These are phyloP conservation scores for Solanum phureja DNA, from an alignment of 257 asterid species.

Conservation along the genomic window DNA sequence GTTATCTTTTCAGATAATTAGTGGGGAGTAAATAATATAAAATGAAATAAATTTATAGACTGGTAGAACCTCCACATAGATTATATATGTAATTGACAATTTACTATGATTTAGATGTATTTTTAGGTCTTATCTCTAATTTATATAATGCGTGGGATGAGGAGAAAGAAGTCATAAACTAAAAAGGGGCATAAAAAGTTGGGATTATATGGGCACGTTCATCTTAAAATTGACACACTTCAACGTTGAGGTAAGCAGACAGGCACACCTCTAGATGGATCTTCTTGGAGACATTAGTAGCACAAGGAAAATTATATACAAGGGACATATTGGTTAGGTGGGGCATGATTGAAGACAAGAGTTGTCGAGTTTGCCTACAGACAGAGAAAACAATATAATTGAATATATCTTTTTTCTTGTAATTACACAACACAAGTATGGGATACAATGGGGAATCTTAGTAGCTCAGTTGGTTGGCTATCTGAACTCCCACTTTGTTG, in stretches of 20 bases:
- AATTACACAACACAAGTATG: neutral
- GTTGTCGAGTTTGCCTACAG: neutral
- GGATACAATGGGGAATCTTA: neutral
- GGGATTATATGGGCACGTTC: neutral
- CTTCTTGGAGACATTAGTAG: neutral
- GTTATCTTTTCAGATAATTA: no score
- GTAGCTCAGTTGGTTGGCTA: neutral
- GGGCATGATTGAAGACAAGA: neutral
- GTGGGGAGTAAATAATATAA: no score
- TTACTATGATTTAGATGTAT: neutral
- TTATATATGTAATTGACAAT: neutral
- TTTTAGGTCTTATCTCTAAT: neutral
- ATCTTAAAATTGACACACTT: neutral
- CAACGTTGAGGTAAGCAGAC: neutral
- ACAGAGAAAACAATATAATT: neutral
- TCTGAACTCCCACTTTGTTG: no score
- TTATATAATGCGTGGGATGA: neutral
- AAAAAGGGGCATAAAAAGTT: neutral
- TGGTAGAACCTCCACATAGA: neutral
- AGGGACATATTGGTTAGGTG: neutral
- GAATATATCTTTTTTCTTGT: neutral
- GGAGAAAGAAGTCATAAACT: neutral
- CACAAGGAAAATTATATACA: neutral
- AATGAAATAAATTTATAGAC: neutral
- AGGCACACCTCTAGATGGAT: neutral